phyloP scores from a whole-genome alignment of 2,329 filamentous ascomycete species.

The Biscogniauxia mediterranea region DNA sequence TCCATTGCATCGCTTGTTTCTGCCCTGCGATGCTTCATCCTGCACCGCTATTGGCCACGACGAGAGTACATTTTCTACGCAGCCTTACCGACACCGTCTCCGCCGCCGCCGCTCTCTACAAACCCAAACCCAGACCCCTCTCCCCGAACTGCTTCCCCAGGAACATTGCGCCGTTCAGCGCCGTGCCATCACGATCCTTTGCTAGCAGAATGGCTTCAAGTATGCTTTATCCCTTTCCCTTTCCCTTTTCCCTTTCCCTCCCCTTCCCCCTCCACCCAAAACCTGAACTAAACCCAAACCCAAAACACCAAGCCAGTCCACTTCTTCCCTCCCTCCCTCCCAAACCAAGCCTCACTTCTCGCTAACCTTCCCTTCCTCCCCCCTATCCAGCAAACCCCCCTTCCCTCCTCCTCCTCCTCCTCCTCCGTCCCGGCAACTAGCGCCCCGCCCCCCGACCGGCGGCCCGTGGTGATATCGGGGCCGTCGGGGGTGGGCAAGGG shows the following conservation, averaged over 20 bases:
- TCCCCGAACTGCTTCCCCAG: constrained; percentile 2
- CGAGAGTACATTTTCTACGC: neutral
- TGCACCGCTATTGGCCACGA: neutral
- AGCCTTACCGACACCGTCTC: neutral
- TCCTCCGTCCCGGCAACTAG: constrained; percentile 1
- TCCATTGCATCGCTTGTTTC: neutral
- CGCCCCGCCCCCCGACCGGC: constrained; percentile 43
- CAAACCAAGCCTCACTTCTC: neutral
- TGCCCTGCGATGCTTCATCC: neutral
- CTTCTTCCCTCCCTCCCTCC: neutral
- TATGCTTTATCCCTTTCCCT: constrained; percentile 26
- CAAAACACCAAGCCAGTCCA: neutral
- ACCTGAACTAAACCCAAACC: too few species aligned
- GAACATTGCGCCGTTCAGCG: constrained; percentile 5
- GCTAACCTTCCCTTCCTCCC: neutral
- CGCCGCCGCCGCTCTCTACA: too few species aligned
- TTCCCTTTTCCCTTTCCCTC: neutral
- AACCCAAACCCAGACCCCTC: too few species aligned
- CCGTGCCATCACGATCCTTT: constrained; percentile 14
- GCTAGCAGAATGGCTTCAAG: constrained; percentile 32
- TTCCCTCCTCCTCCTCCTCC: neutral
- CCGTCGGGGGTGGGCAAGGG: constrained; percentile 80
- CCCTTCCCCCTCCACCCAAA: neutral
- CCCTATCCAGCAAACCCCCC: constrained; percentile 6
- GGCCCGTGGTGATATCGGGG: constrained; percentile 75